Evolutionary conservation across 805 yeast genomes (phyloP).

Genomic region (Isabelozyma rhagii): DNA sequence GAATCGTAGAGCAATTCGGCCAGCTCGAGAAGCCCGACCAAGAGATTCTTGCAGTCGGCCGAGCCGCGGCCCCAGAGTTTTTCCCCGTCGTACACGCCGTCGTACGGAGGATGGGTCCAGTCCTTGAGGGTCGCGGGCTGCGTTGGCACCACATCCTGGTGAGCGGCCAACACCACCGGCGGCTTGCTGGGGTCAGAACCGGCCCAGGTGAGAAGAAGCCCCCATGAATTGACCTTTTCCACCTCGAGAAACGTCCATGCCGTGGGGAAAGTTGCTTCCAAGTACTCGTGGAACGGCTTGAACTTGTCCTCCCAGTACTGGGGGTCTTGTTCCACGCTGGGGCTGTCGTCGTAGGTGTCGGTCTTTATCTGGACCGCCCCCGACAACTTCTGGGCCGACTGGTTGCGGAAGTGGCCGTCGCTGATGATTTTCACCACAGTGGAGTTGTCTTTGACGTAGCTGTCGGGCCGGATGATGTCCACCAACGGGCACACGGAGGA

Average conservation of each 20-base stretch:
- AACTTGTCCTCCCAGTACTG: constrained; percentile 14
- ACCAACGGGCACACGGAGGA: constrained; percentile 1
- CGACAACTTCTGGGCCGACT: constrained; percentile 10
- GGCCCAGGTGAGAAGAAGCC: constrained; percentile 18
- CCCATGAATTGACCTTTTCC: constrained; percentile 15
- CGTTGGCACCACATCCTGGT: constrained; percentile 23
- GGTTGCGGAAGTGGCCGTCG: constrained; percentile 10
- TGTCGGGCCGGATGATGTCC: constrained; percentile 21
- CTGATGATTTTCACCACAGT: constrained; percentile 11
- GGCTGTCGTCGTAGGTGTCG: constrained; percentile 11
- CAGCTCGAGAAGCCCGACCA: constrained; percentile 18
- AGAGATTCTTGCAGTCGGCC: constrained; percentile 30
- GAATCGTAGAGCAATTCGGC: constrained; percentile 7
- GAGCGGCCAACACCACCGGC: constrained; percentile 21
- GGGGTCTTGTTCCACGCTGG: constrained; percentile 10
- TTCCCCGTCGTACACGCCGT: constrained; percentile 35
- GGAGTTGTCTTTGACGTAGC: constrained; percentile 14
- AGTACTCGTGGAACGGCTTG: constrained; percentile 13
- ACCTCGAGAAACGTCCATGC: constrained; percentile 9
- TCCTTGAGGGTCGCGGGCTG: constrained; percentile 15
- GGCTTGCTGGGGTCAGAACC: constrained; percentile 11
- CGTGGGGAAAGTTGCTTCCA: constrained; percentile 14
- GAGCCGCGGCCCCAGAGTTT: constrained; percentile 39
- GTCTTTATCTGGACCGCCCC: constrained; percentile 14
- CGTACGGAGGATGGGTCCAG: constrained; percentile 39